A percentile compares a stretch with the other conserved stretches of the same genome.
phyloP scores from a whole-genome alignment of 225 moss, liverwort and hornwort species.

The Asterella californica region DNA sequence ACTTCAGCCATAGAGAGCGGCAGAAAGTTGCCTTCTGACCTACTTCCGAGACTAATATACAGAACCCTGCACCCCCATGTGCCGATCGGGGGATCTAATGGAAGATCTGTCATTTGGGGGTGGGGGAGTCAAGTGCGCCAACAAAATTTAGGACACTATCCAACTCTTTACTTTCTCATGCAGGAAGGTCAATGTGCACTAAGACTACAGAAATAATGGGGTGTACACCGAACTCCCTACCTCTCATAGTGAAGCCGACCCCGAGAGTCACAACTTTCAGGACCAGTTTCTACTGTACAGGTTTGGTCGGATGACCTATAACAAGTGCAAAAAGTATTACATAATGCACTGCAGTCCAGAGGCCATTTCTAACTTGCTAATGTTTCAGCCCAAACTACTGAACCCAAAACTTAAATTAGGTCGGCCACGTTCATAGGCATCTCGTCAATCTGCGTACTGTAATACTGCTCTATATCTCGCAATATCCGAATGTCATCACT shows the following conservation, averaged over 20 bases:
- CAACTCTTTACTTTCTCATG: conserved; percentile 24
- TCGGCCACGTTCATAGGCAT: conserved; percentile 94
- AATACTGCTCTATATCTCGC: conserved; percentile 92
- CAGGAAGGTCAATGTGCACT: conserved; percentile 24
- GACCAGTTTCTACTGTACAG: conserved; percentile 39
- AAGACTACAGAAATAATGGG: neutral
- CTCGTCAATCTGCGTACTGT: conserved; percentile 92
- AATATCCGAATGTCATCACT: conserved; percentile 89
- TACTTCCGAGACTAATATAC: neutral
- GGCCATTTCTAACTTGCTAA: conserved; percentile 9
- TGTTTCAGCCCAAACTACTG: neutral
- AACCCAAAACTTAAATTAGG: conserved; percentile 47
- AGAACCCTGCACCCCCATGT: neutral
- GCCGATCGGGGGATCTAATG: neutral
- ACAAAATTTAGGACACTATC: conserved; percentile 5
- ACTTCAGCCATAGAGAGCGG: neutral
- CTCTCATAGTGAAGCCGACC: conserved; percentile 11
- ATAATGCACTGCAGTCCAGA: conserved; percentile 8
- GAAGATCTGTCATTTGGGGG: neutral
- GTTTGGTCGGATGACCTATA: conserved; percentile 23
- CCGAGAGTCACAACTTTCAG: conserved; percentile 1
- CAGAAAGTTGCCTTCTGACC: too few relatives aligned
- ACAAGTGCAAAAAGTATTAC: neutral
- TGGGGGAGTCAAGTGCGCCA: conserved; percentile 1
- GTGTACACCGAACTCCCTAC: conserved; percentile 30